Conservation (phyloP, 768 basidiomycete genomes). For the Auricularia heimuer region DNA sequence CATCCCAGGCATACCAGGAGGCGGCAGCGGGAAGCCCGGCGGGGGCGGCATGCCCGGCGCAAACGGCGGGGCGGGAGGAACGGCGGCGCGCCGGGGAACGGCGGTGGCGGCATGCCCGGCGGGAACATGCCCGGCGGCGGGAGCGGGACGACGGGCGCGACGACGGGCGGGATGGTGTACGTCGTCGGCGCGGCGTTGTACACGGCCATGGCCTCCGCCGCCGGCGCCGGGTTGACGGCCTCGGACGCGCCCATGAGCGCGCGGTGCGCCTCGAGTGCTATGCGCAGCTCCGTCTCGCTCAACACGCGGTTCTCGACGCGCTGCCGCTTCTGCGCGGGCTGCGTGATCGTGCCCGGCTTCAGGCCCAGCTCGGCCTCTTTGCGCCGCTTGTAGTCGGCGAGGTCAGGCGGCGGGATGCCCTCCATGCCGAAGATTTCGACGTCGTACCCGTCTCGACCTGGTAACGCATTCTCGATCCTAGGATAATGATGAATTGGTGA, state of each 20-base stretch:
- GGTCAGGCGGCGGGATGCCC: slow-evolving; percentile 87
- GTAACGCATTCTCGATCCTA: slow-evolving; percentile 94
- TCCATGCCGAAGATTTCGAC: slow-evolving; percentile 99
- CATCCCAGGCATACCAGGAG: slow-evolving; percentile 16
- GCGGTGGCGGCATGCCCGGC: slow-evolving; percentile 39
- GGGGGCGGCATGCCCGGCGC: slow-evolving; percentile 10
- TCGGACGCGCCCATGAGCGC: slow-evolving; percentile 67
- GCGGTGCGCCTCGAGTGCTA: slow-evolving; percentile 82
- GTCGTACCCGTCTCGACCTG: slow-evolving; percentile 94
- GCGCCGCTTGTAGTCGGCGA: slow-evolving; percentile 91
- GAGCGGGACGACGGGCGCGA: slow-evolving; percentile 14
- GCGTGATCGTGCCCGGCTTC: slow-evolving; percentile 60
- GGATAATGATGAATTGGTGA: slow-evolving; percentile 32
- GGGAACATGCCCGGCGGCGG: slow-evolving; percentile 33
- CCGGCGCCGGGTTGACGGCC: slow-evolving; percentile 24
- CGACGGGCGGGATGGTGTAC: slow-evolving; percentile 40
- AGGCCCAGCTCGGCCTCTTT: slow-evolving; percentile 92
- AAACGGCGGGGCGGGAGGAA: slow-evolving; percentile 19
- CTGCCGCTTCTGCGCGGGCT: slow-evolving; percentile 71
- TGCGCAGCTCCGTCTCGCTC: slow-evolving; percentile 73
- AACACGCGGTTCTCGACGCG: slow-evolving; percentile 70
- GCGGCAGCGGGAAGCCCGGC: slow-evolving; percentile 18
- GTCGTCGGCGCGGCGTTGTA: slow-evolving; percentile 69
- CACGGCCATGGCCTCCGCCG: slow-evolving; percentile 44
- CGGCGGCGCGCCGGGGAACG: slow-evolving; percentile 24